Base-by-base conservation (phyloP, 176 grass and related monocot genomes). In the Oryza coarctata region DNA sequence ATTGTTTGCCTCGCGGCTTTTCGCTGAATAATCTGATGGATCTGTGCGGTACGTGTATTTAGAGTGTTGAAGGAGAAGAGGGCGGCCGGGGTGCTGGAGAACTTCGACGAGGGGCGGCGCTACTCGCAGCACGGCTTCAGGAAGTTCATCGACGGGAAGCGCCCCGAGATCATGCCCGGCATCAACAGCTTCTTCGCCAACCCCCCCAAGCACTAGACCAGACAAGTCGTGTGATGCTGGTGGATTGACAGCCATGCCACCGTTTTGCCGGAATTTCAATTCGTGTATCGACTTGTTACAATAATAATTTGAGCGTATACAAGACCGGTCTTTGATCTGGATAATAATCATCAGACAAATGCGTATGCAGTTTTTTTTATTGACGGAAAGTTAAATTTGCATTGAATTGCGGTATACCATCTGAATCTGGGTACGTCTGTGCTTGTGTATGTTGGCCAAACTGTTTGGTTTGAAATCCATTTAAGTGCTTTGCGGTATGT, bases 41-140 rank as follows among this genome's bases (percentile, higher is more conserved):
- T 58, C 22, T 25, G 22, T 52, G 4, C 14, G 0, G 31, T 32
- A 7, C 17, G 5, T 52, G 1, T 3, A 7, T 10, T 12, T 66
- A 88, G 91, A 62, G 91, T 94, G 6, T 88, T 65, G 49, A 94
- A 94, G 84, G 86, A 91, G 81, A 91, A 91, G 13, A 68, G 92
- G 55, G 85, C 86, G 9, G 89, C 88, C 0, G 92, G 86, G 20
- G 58, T 94, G 33, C 70, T 94, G 12, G 86, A 91, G 15, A 94
- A 94, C 87, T 80, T 81, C 73, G 92, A 87, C 17, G 86, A 94
- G 58, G 88, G 89, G 1, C 26, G 45, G 9, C 82, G 70, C 40
- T 94, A 91, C 75, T 82, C 86, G 11, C 83, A 83, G 64, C 89
- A 94, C 70, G 70, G 70, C 5, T 77, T 94, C 68, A 62, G 92